Base-by-base conservation (phyloP, 2,329 filamentous ascomycete genomes). In the Aspergillus awamori region DNA sequence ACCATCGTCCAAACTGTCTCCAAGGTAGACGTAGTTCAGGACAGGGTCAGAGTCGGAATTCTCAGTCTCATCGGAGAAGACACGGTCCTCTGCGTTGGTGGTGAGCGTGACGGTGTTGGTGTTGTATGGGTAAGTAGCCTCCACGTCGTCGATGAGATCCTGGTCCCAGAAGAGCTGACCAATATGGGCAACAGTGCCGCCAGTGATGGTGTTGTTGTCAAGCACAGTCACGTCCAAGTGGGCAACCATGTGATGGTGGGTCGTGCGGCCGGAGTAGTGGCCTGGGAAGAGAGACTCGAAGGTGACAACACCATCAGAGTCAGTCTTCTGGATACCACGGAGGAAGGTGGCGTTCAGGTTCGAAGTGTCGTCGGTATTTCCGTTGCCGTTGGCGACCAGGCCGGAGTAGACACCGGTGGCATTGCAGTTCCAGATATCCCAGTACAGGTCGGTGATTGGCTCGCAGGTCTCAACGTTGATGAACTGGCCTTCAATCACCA, bases 91-190 rank as follows among this genome's bases (percentile, higher is more conserved):
- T 8, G 54, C 62, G 41, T 67, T 67, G n/a, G 55, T 58, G 13
- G 62, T 62, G 2, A 65, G 58, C 1, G 30, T 38, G 30, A 67
- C 53, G 1, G 56, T 66, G 53, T 67, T 69, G 10, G 62, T 63
- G 59, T 58, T 66, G 59, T 69, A 69, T 1, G 83, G 82, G 2
- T 70, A 63, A 1, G 75, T 76, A 5, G 72, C 72, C 62, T 85
- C 81, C 53, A 87, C 82, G 43, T 77, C 64, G 28, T 65, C 67
- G 64, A 84, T 79, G 17, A 88, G 80, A 61, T 77, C 76, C 69
- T 87, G 81, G 67, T 88, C 84, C 51, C 84, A 85, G 79, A 86
- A 88, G 54, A 86, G 69, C 71, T 89, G 86, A 17, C 87, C 86
- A 41, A 88, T 80, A 72, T 89, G 86, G 8, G 82, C 79, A 57